A percentile compares a stretch with the other conserved stretches of the same genome.
phyloP scores from a whole-genome alignment of 257 asterid genomes.

The Striga asiatica region DNA sequence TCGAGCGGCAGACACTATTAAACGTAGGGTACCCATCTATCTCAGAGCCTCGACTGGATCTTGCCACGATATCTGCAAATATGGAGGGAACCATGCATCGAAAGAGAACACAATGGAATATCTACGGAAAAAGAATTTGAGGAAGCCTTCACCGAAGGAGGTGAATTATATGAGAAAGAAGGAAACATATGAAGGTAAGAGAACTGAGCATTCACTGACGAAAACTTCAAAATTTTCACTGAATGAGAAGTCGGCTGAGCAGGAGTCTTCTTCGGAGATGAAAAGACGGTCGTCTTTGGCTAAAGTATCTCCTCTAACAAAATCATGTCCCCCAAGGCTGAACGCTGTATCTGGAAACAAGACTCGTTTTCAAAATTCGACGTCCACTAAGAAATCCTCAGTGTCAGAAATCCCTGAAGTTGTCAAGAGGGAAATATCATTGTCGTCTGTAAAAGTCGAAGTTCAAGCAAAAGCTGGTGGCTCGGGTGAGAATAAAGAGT shows the following conservation, averaged over 20 bases:
- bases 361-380: slow-evolving; percentile 6
- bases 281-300: neutral
- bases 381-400: slow-evolving; percentile 12
- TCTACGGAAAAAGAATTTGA: slow-evolving; percentile 16
- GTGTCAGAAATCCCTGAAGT: slow-evolving; percentile 24
- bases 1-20: slow-evolving; percentile 17
- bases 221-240: neutral
- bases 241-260: no score
- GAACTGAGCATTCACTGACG: neutral
- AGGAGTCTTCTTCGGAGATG: no score
- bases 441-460: slow-evolving; percentile 23
- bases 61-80: slow-evolving; percentile 88
- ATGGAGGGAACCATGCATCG: slow-evolving; percentile 33
- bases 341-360: slow-evolving; percentile 9
- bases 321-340: slow-evolving; percentile 13
- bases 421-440: slow-evolving; percentile 21
- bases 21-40: slow-evolving; percentile 38
- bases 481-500: slow-evolving; percentile 16
- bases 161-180: slow-evolving; percentile 24
- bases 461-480: slow-evolving; percentile 9
- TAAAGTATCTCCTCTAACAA: slow-evolving; percentile 10
- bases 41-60: slow-evolving; percentile 80
- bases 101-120: slow-evolving; percentile 29
- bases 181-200: neutral
- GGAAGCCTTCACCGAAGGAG: slow-evolving; percentile 21